Evolutionary conservation across 2,329 filamentous ascomycete genomes (phyloP), one percentile per base, ranked within the genome.

Genomic region (Talaromyces pinophilus): DNA sequence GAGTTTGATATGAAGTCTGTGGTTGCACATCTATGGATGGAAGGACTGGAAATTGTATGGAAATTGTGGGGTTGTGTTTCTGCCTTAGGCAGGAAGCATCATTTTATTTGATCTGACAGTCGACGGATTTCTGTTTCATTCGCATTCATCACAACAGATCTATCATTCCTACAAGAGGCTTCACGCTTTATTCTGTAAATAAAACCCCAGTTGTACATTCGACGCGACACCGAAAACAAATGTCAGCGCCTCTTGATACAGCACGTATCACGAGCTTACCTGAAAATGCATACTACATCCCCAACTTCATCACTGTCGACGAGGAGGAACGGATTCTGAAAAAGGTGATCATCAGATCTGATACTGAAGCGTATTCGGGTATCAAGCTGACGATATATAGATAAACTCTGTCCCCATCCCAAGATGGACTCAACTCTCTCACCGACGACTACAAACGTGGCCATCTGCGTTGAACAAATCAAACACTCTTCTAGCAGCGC

Each of bases 371-470:
- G 25, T 25, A 25, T 25, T 25, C 25, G 3, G 25, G 25, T 3
- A 4, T 59, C 22, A 57, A 60, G 40, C 35, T 62, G 54, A 65
- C 11, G 38, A 25, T 25, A 28, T 38, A 19, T 35, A 86, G 90
- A 77, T 83, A 71, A 81, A 82, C 62, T 82, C 86, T 54, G 88
- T 88, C 0, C 90, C 91, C 30, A 89, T 88, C 69, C 89, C 91
- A 30, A 86, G 89, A 75, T 99, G 95, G 94, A 93, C 92, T 69
- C 85, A 90, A 60, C 89, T 99, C 64, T 88, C 90, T n/a, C 92
- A 93, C 77, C 91, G 95, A 64, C 90, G 94, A 50, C 87, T 99
- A 0, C 93, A 98, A 83, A 92, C 92, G 0, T 92, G 93, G 85
- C 95, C 94, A 1, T 95, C 92, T 2, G 87, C 92, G 65, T 86